A percentile compares a stretch with the other conserved stretches of the same genome.
Evolutionary conservation across 805 yeast species (phyloP).

Genomic region (Wickerhamomyces tratensis): DNA sequence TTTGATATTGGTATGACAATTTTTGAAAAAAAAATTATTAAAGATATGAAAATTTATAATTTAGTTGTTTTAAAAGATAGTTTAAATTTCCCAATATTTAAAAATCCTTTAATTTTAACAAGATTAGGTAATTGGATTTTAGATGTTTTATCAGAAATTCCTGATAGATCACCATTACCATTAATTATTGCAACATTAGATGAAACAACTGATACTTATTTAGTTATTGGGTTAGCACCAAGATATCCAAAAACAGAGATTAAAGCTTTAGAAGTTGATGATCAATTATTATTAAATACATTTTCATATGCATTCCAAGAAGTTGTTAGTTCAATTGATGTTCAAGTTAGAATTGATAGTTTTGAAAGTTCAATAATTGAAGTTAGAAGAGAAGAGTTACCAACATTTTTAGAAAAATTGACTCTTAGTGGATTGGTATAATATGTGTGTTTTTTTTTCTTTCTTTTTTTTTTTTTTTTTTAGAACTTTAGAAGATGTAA

Average conservation of each 20-base stretch:
- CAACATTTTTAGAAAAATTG: conserved; percentile 77
- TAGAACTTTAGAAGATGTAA: no score
- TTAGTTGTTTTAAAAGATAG: conserved; percentile 86
- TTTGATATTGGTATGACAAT: conserved; percentile 87
- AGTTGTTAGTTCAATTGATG: conserved; percentile 76
- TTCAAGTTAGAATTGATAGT: conserved; percentile 84
- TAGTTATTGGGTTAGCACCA: conserved; percentile 87
- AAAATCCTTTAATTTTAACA: conserved; percentile 77
- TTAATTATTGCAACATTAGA: conserved; percentile 81
- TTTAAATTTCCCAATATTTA: conserved; percentile 67
- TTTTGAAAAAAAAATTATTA: conserved; percentile 71
- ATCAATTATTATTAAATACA: conserved; percentile 50
- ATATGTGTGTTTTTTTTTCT: no score
- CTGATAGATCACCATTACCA: conserved; percentile 51
- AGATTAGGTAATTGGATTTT: conserved; percentile 86
- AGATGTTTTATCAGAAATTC: conserved; percentile 80
- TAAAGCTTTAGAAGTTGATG: conserved; percentile 21
- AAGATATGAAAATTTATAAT: conserved; percentile 70
- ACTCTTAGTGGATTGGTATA: conserved; percentile 62
- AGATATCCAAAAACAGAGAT: conserved; percentile 47
- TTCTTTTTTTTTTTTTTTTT: no score
- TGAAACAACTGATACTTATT: conserved; percentile 59
- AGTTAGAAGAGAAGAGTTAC: conserved; percentile 75
- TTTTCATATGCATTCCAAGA: conserved; percentile 90
- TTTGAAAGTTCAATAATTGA: conserved; percentile 93